These are phyloP conservation scores for Pseudogymnoascus destructans DNA, from an alignment of 2,329 filamentous ascomycete genomes.

Conservation along the genomic window DNA sequence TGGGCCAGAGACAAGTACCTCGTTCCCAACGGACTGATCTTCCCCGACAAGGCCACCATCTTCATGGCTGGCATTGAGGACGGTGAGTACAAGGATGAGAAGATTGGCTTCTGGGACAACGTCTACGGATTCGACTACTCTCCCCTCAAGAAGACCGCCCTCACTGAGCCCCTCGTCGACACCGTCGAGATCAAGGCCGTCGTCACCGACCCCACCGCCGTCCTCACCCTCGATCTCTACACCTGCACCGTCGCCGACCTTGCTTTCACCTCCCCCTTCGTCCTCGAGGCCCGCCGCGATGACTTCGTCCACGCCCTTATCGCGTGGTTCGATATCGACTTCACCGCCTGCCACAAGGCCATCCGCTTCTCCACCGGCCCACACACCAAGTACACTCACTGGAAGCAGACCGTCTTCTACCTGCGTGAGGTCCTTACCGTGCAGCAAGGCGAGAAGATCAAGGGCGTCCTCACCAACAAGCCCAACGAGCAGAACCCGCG, in stretches of 20 bases:
- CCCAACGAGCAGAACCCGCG: slow-evolving; percentile 91
- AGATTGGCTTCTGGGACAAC: slow-evolving; percentile 99
- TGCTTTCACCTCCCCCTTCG: slow-evolving; percentile 68
- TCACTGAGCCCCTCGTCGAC: slow-evolving; percentile 92
- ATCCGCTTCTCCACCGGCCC: slow-evolving; percentile 94
- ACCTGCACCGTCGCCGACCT: slow-evolving; percentile 75
- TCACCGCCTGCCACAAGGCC: slow-evolving; percentile 95
- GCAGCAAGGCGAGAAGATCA: slow-evolving; percentile 69
- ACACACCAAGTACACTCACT: slow-evolving; percentile 98
- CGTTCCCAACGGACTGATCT: slow-evolving; percentile 76
- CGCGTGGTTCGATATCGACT: slow-evolving; percentile 98
- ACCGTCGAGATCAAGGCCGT: slow-evolving; percentile 96
- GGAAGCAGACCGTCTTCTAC: slow-evolving; percentile 99
- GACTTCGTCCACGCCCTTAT: slow-evolving; percentile 96
- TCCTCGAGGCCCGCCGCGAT: slow-evolving; percentile 63
- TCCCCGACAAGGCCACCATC: slow-evolving; percentile 97
- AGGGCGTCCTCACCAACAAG: slow-evolving; percentile 62
- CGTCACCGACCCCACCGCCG: slow-evolving; percentile 75
- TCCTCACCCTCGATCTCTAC: slow-evolving; percentile 87
- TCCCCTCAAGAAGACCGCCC: slow-evolving; percentile 82
- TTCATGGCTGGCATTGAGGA: slow-evolving; percentile 96
- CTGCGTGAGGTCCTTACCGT: slow-evolving; percentile 86
- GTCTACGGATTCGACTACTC: slow-evolving; percentile 97
- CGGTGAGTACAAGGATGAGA: slow-evolving; percentile 99
- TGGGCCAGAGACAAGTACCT: slow-evolving; percentile 94